phyloP scores from a whole-genome alignment of 495 filamentous ascomycete species.

The Hamigera avellanea region DNA sequence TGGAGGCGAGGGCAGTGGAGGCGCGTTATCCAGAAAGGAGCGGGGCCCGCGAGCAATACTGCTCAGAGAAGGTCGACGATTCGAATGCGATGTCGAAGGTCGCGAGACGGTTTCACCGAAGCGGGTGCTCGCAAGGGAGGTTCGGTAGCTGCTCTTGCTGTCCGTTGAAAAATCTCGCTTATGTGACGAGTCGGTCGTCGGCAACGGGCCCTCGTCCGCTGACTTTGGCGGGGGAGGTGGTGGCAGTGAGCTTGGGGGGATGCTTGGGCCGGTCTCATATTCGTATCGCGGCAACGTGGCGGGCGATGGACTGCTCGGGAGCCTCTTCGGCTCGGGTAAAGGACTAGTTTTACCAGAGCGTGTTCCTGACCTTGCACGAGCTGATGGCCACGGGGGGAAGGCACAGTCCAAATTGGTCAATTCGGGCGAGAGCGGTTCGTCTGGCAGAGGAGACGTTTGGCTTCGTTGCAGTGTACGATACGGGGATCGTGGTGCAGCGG shows the following conservation, averaged over 20 bases:
- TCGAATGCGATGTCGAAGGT: constrained; percentile 21
- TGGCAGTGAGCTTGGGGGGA: constrained; percentile 3
- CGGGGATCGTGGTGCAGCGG: constrained; percentile 28
- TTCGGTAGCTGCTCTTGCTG: constrained; percentile 35
- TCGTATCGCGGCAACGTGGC: not conserved
- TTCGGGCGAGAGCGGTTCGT: constrained; percentile 29
- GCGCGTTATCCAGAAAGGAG: constrained; percentile 24
- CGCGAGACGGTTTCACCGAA: constrained; percentile 18
- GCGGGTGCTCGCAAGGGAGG: constrained; percentile 32
- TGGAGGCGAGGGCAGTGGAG: constrained; percentile 23
- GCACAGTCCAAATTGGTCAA: constrained; percentile 43
- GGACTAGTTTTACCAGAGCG: constrained; percentile 18
- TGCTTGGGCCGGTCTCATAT: not conserved
- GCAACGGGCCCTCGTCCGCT: constrained; percentile 1
- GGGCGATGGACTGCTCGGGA: not conserved
- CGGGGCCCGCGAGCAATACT: constrained; percentile 23
- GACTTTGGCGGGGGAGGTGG: not conserved
- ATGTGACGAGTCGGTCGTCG: constrained; percentile 10
- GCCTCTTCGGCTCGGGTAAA: constrained; percentile 2
- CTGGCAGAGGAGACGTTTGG: constrained; percentile 32
- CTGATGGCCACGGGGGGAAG: constrained; percentile 50
- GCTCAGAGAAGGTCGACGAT: constrained; percentile 27
- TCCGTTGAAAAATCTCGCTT: constrained; percentile 22
- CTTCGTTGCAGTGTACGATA: constrained; percentile 29
- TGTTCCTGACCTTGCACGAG: constrained; percentile 24